Base-by-base conservation (phyloP, 208 protist species). In the Leishmania lainsoni region DNA sequence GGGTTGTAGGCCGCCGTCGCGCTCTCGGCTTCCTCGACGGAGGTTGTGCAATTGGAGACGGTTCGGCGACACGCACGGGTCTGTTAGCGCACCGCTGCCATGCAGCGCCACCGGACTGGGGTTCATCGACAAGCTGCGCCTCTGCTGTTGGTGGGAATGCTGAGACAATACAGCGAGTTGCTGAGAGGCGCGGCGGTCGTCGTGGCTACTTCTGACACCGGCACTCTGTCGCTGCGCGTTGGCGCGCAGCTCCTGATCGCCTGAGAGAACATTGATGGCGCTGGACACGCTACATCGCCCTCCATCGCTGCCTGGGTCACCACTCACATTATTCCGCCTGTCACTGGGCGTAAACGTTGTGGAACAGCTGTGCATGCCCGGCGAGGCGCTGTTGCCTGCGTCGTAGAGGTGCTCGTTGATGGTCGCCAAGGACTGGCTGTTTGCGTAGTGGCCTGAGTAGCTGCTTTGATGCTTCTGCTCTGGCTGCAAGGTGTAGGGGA, bases 191-290 rank as follows among this genome's bases (percentile, higher is more conserved):
- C 76, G 65, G 35, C 63, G 77, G 65, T 61, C 56, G 20, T 68
- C 74, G 10, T 51, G 39, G 39, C 22, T 48, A 22, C 17, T 5
- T 54, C 45, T 63, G 22, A 20, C 56, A 54, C 59, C 39, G 61
- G 17, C 14, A 16, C 14, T 56, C 42, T 65, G 68, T 63, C 16
- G 82, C 39, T 83, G 83, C 58, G 81, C 83, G 68, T 86, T 83
- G 45, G 84, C 79, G 8, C 81, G 79, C 32, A 90, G 78, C 75
- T 85, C 81, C 51, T 86, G 75, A 12, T 90, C 80, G 14, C 87
- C 87, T 26, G 74, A 85, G 12, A 90, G 63, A 29, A 90, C 81
- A 69, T 90, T 90, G 65, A 90, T 90, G 42, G 58, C 76, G 59
- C 84, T 86, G 65, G 78, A 83, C 49, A 78, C 79, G 69, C 77